A percentile compares a stretch with the other conserved stretches of the same genome.
phyloP scores from a whole-genome alignment of 2,329 filamentous ascomycete genomes.

The Ophiostoma piceae region DNA sequence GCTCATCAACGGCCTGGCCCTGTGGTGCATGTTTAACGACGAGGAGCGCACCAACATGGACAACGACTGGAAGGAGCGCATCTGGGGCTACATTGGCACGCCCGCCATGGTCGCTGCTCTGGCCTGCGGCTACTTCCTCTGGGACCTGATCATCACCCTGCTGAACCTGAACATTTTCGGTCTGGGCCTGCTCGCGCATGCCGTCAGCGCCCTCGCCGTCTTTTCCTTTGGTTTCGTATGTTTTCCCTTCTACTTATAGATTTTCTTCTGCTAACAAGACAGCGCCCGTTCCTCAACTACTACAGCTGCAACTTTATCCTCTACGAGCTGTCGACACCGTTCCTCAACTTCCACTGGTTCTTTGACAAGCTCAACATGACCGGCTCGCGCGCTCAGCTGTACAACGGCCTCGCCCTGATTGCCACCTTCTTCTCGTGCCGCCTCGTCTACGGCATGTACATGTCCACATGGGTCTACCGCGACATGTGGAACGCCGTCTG shows the following conservation, averaged over 20 bases:
- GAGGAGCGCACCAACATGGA: conserved; percentile 62
- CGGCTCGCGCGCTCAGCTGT: conserved; percentile 65
- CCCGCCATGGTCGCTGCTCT: conserved; percentile 69
- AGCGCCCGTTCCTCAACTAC: conserved; percentile 81
- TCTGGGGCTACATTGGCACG: conserved; percentile 73
- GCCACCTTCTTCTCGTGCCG: conserved; percentile 71
- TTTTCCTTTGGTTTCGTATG: conserved; percentile 64
- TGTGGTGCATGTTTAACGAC: conserved; percentile 67
- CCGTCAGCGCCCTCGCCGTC: conserved; percentile 65
- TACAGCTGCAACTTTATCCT: conserved; percentile 77
- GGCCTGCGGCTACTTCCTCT: conserved; percentile 76
- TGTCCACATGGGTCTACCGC: conserved; percentile 62
- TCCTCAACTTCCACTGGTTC: conserved; percentile 89
- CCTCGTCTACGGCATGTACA: conserved; percentile 70
- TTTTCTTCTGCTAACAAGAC: conserved; percentile 18
- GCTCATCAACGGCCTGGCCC: conserved; percentile 65
- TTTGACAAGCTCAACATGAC: conserved; percentile 81
- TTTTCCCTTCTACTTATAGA: background rate
- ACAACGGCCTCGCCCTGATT: conserved; percentile 70
- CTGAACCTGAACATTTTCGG: conserved; percentile 68
- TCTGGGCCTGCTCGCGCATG: conserved; percentile 70
- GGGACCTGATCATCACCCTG: conserved; percentile 69
- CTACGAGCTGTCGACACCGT: conserved; percentile 80
- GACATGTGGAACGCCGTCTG: conserved; percentile 61
- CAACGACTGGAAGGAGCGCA: conserved; percentile 52